Percentiles rank a stretch among this genome's conserved stretches.
Evolutionary conservation across 1,139 yeast genomes (phyloP).

Genomic region (Kurtzmaniella quercitrusa): DNA sequence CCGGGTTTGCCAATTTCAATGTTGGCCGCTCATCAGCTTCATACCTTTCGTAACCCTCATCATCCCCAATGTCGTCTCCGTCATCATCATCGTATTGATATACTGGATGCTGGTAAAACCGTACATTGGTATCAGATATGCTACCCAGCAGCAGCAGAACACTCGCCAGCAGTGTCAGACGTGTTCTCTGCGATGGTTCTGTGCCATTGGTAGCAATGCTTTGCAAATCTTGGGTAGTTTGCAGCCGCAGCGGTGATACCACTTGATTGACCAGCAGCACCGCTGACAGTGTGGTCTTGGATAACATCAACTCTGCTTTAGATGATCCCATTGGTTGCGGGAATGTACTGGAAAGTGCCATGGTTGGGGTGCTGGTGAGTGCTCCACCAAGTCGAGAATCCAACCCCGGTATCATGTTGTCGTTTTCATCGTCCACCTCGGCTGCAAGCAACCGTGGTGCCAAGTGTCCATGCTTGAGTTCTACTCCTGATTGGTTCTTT

Average conservation of each 20-base stretch:
- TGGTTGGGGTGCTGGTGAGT: background rate
- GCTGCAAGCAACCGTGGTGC: constrained; percentile 73
- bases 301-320: background rate
- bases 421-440: constrained; percentile 61
- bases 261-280: background rate
- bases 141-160: constrained; percentile 21
- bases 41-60: constrained; percentile 14
- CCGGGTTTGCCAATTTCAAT: constrained; percentile 72
- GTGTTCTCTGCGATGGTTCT: background rate
- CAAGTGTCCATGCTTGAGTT: constrained; percentile 70
- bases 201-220: constrained; percentile 16
- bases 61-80: constrained; percentile 14
- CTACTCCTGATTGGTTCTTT: constrained; percentile 46
- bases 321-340: background rate
- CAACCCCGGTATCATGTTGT: constrained; percentile 14
- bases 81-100: constrained; percentile 28
- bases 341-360: background rate
- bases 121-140: constrained; percentile 19
- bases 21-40: constrained; percentile 41
- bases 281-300: constrained; percentile 7
- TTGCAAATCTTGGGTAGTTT: constrained; percentile 12
- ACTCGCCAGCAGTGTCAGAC: constrained; percentile 10
- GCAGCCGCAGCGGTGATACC: background rate
- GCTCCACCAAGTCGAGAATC: constrained; percentile 6
- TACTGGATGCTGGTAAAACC: constrained; percentile 42